Evolutionary conservation across 305 asterid genomes (phyloP), one percentile per base, ranked within the genome.

Genomic region (Rubia peregrina): DNA sequence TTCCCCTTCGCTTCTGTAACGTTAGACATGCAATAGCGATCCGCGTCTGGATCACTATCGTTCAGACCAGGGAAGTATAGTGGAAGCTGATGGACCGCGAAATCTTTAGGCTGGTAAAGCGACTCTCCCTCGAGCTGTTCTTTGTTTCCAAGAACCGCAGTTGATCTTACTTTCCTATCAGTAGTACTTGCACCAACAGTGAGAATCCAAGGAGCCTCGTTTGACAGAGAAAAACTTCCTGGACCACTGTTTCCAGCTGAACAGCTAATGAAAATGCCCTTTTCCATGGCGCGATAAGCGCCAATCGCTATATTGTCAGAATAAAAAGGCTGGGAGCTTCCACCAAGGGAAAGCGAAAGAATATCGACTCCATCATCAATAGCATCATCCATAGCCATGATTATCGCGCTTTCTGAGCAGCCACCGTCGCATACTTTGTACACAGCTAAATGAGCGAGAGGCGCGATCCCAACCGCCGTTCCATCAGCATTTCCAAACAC

Each of bases 201-300:
- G 26, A 90, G 90, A n/a, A 88, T 64, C 96, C 97, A 90, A 0
- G 94, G 96, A 0, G 95, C 89, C 10, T 79, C 87, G 9, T 90
- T 88, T 14, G 9, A 6, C 4, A 79, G n/a, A 1, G 73, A 4
- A 12, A 9, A n/a, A 16, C 1, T 2, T 0, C 0, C 17, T 0
- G 95, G 85, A 6, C 92, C 92, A 0, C 0, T 0, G 24, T 88
- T 88, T 0, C 89, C 91, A 0, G 88, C 90, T 0, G 88, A 53
- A 36, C 80, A 73, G 63, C 91, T 85, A 10, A 87, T 91, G 33
- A 89, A 73, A 2, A 89, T 80, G 17, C 93, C 92, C 53, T 70
- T 85, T 44, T 78, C 69, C 19, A 78, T 61, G 2, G 94, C 94
- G 14, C 81, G 73, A 36, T 61, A 89, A 0, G 89, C 83, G 7